Evolutionary conservation across 2,329 filamentous ascomycete genomes (phyloP).

Genomic region (Monilinia fructigena): DNA sequence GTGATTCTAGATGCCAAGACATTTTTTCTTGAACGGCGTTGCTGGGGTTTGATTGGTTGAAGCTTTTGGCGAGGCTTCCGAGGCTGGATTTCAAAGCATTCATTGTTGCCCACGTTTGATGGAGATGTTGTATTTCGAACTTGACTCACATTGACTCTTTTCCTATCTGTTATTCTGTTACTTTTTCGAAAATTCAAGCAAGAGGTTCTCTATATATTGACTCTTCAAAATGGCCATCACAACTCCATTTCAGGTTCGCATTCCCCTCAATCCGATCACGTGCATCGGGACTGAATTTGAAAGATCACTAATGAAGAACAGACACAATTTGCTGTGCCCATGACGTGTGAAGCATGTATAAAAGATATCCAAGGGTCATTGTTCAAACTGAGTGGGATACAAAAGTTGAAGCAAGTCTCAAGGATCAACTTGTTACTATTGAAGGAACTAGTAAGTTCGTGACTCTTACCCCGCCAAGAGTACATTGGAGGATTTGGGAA

Average conservation of each 20-base stretch:
- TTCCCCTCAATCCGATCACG: conserved; percentile 31
- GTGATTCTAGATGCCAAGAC: conserved; percentile 23
- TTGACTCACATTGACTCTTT: not conserved
- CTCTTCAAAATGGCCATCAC: conserved; percentile 37
- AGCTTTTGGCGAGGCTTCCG: conserved; percentile 11
- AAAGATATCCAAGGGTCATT: conserved; percentile 80
- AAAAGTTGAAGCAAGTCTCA: conserved; percentile 75
- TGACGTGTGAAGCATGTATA: conserved; percentile 87
- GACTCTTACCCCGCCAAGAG: conserved; percentile 37
- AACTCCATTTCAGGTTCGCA: conserved; percentile 41
- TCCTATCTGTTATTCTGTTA: not conserved
- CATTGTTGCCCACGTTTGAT: conserved; percentile 23
- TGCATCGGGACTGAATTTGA: conserved; percentile 19
- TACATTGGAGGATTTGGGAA: conserved; percentile 14
- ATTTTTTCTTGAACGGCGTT: conserved; percentile 17
- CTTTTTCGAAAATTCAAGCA: too few relatives aligned
- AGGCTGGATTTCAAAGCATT: conserved; percentile 37
- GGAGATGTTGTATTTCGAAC: not conserved
- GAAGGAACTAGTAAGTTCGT: conserved; percentile 72
- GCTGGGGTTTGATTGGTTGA: conserved; percentile 14
- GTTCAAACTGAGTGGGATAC: conserved; percentile 74
- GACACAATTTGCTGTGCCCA: conserved; percentile 92
- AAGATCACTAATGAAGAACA: conserved; percentile 42
- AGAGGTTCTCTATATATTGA: not conserved
- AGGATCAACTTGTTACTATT: conserved; percentile 79